Evolutionary conservation across 2,329 filamentous ascomycete genomes (phyloP).

Genomic region (Monilinia fructigena): DNA sequence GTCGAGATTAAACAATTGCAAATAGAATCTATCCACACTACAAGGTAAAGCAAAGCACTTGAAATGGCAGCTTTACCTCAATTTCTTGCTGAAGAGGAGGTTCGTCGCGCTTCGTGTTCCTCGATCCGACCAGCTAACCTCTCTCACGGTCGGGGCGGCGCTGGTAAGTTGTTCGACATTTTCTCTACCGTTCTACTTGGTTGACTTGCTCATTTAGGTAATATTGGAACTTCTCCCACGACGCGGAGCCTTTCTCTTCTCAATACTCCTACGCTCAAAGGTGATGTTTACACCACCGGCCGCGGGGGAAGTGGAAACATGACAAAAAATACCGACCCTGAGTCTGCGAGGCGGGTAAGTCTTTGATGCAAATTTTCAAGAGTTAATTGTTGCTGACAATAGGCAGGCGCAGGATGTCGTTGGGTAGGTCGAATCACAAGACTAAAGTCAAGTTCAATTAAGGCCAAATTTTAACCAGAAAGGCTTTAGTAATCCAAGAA

Average conservation of each 20-base stretch:
- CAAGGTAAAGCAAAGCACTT: not conserved
- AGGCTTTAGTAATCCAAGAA: conserved; percentile 42
- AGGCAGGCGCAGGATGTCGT: conserved; percentile 72
- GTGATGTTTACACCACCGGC: conserved; percentile 81
- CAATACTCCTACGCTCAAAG: conserved; percentile 79
- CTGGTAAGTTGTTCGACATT: conserved; percentile 48
- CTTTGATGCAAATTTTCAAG: not conserved
- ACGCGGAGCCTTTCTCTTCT: conserved; percentile 61
- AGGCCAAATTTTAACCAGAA: conserved; percentile 1
- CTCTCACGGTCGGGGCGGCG: conserved; percentile 76
- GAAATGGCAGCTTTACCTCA: conserved; percentile 33
- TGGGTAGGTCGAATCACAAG: conserved; percentile 48
- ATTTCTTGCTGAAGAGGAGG: conserved; percentile 27
- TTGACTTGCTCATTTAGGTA: conserved; percentile 46
- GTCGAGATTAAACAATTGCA: not conserved
- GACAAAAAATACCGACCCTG: conserved; percentile 68
- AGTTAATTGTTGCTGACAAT: not conserved
- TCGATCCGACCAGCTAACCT: conserved; percentile 26
- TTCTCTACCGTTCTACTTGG: conserved; percentile 13
- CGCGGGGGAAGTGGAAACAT: conserved; percentile 85
- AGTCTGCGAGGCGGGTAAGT: conserved; percentile 61
- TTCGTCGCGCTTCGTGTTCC: conserved; percentile 31
- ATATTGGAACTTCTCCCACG: conserved; percentile 58
- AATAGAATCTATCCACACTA: not conserved
- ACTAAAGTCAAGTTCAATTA: not conserved